These are phyloP conservation scores for Pholiota adiposa DNA, from an alignment of 1,284 basidiomycete genomes.

Conservation along the genomic window DNA sequence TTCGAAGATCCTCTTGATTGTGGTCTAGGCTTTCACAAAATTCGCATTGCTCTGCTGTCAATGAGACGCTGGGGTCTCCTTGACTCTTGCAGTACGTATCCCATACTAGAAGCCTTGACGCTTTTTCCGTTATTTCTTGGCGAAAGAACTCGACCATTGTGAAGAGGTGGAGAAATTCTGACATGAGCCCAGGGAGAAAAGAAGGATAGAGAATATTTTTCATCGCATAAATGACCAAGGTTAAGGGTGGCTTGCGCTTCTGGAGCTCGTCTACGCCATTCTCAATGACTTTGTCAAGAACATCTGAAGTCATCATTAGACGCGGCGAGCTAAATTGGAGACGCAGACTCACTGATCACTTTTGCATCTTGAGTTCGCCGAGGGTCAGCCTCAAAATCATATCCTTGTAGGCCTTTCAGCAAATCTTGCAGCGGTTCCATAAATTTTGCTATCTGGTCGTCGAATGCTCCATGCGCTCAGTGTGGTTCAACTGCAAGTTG, in stretches of 20 bases:
- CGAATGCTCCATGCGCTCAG: not conserved
- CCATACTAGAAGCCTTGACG: slow-evolving; percentile 36
- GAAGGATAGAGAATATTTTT: slow-evolving; percentile 41
- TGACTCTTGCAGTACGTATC: slow-evolving; percentile 35
- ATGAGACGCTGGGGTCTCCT: slow-evolving; percentile 12
- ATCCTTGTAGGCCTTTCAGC: slow-evolving; percentile 3
- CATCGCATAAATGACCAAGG: slow-evolving; percentile 40
- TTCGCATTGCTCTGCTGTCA: slow-evolving; percentile 24
- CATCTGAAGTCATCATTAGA: slow-evolving; percentile 4
- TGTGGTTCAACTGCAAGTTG: not conserved
- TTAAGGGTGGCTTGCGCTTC: slow-evolving; percentile 34
- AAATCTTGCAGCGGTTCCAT: slow-evolving; percentile 13
- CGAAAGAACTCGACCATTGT: slow-evolving; percentile 46
- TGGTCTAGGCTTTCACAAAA: slow-evolving; percentile 23
- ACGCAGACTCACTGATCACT: slow-evolving; percentile 15
- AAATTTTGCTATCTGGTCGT: not conserved
- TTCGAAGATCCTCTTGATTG: slow-evolving; percentile 24
- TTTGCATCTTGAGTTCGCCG: slow-evolving; percentile 1
- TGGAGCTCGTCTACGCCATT: slow-evolving; percentile 23
- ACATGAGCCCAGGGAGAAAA: slow-evolving; percentile 37
- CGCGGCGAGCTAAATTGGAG: not conserved
- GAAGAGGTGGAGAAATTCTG: slow-evolving; percentile 37
- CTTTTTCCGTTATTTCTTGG: slow-evolving; percentile 31
- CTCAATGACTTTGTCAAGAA: slow-evolving; percentile 11
- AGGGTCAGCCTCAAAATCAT: slow-evolving; percentile 11